Percentiles rank a stretch among this genome's conserved stretches.
phyloP scores from a whole-genome alignment of 2,329 filamentous ascomycete genomes.

The Dendryphion nanum region DNA sequence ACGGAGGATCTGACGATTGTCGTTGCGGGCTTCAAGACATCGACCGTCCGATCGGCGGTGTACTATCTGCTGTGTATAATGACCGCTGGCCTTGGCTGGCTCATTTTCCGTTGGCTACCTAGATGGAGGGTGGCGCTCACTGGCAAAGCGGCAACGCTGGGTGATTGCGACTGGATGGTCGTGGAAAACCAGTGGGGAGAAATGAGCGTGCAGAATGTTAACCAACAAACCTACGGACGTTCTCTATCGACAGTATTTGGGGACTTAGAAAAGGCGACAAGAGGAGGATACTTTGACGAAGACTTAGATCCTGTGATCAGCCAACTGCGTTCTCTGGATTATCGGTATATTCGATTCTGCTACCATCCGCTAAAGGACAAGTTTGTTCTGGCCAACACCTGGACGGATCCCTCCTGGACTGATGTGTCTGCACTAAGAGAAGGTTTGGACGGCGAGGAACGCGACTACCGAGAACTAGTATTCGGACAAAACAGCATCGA shows the following conservation, averaged over 20 bases:
- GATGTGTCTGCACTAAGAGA: slow-evolving; percentile 70
- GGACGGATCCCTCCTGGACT: slow-evolving; percentile 92
- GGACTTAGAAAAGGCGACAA: slow-evolving; percentile 60
- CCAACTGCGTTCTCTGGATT: slow-evolving; percentile 76
- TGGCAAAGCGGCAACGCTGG: slow-evolving; percentile 67
- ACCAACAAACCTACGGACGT: slow-evolving; percentile 57
- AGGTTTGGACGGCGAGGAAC: slow-evolving; percentile 87
- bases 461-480: slow-evolving; percentile 75
- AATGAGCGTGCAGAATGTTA: slow-evolving; percentile 73
- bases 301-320: slow-evolving; percentile 73
- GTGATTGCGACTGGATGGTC: slow-evolving; percentile 84
- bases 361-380: slow-evolving; percentile 88
- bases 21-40: slow-evolving; percentile 86
- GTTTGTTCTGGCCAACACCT: slow-evolving; percentile 81
- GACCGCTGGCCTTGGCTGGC: slow-evolving; percentile 75
- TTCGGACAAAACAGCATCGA: slow-evolving; percentile 92
- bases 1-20: slow-evolving; percentile 95
- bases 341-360: slow-evolving; percentile 90
- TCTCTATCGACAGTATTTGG: slow-evolving; percentile 71
- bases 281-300: slow-evolving; percentile 65
- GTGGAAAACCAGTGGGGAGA: slow-evolving; percentile 98
- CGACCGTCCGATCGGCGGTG: slow-evolving; percentile 61
- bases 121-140: slow-evolving; percentile 77
- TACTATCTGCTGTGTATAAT: slow-evolving; percentile 71
- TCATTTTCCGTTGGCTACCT: slow-evolving; percentile 87